Percentiles rank a stretch among this genome's conserved stretches.
These are phyloP conservation scores for Candida succiphila DNA, from an alignment of 805 yeast genomes.

Conservation along the genomic window DNA sequence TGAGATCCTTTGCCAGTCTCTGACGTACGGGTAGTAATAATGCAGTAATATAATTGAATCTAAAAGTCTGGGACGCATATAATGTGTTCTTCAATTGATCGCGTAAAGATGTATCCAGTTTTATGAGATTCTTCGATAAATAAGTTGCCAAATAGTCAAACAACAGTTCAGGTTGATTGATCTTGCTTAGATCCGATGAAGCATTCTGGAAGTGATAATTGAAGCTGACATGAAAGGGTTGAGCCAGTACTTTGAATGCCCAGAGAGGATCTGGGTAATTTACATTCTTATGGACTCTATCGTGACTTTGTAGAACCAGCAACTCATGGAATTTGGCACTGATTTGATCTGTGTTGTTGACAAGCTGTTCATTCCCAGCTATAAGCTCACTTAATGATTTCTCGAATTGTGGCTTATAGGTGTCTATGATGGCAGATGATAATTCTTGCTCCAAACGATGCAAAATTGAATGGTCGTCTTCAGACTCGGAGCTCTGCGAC, in stretches of 20 bases:
- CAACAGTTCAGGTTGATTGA: slow-evolving; percentile 68
- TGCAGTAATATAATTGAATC: slow-evolving; percentile 32
- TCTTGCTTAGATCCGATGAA: slow-evolving; percentile 44
- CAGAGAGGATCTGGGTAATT: slow-evolving; percentile 33
- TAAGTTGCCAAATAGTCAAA: slow-evolving; percentile 39
- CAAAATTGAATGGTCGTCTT: too few relatives aligned
- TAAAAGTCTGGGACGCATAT: slow-evolving; percentile 13
- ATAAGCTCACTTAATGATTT: not conserved
- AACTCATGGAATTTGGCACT: slow-evolving; percentile 2
- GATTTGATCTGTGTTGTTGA: not conserved
- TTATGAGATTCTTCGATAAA: slow-evolving; percentile 19
- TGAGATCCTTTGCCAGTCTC: slow-evolving; percentile 27
- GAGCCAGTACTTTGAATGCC: slow-evolving; percentile 37
- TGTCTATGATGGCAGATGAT: not conserved
- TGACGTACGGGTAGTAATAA: slow-evolving; percentile 34
- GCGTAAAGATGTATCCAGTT: slow-evolving; percentile 21
- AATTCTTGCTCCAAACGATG: not conserved
- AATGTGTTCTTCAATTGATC: slow-evolving; percentile 12
- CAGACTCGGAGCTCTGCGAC: too few relatives aligned
- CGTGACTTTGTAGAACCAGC: slow-evolving; percentile 22
- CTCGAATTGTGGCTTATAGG: not conserved
- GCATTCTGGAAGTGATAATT: slow-evolving; percentile 49
- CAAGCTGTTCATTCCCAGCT: not conserved
- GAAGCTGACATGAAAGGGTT: slow-evolving; percentile 39
- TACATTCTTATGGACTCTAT: slow-evolving; percentile 21